Base-by-base conservation (phyloP, 805 yeast genomes). In the Candida stauntonica region DNA sequence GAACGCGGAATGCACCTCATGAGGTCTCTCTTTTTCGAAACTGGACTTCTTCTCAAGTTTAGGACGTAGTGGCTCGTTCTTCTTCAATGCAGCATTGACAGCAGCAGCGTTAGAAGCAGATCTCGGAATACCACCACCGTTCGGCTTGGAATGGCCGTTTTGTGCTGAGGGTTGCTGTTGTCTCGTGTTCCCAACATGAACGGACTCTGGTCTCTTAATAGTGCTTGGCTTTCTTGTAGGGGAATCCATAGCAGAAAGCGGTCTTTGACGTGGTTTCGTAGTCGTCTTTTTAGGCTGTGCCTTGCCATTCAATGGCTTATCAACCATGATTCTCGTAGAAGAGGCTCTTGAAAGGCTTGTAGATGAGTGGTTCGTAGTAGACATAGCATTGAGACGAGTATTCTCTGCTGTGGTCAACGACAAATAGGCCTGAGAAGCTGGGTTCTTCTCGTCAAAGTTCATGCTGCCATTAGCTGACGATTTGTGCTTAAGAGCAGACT, bases 401-500 rank as follows among this genome's bases (percentile, higher is more conserved):
- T 84, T 84, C 53, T 83, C 88, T 1, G 89, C 89, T 0, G 93
- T 84, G 1, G 89, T 72, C 38, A 81, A 60, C 0, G 86, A 78
- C 31, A 81, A 54, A 50, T 81, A 81, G 0, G 85, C 87, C 42
- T 71, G 73, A 19, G 73, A 73, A 0, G 86, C 85, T 2, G 82
- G 61, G 43, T 35, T 57, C n/a, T 18, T 36, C 13, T 28, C 36
- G 27, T 28, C 29, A 5, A 28, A 40, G 28, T 33, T 39, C 39
- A 29, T 20, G 44, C 54, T 50, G 12, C 60, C 48, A 5, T 55
- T 47, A 5, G 52, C 37, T 13, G 61, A 32, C 2, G 48, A 29
- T 27, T 43, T 49, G 26, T 57, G 59, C 44, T 67, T 67, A 36
- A 67, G 46, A 0, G 72, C 73, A 8, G 72, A 65, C 41, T 67